Conservation (phyloP, 208 protist species). For the Phytomonas sp. region DNA sequence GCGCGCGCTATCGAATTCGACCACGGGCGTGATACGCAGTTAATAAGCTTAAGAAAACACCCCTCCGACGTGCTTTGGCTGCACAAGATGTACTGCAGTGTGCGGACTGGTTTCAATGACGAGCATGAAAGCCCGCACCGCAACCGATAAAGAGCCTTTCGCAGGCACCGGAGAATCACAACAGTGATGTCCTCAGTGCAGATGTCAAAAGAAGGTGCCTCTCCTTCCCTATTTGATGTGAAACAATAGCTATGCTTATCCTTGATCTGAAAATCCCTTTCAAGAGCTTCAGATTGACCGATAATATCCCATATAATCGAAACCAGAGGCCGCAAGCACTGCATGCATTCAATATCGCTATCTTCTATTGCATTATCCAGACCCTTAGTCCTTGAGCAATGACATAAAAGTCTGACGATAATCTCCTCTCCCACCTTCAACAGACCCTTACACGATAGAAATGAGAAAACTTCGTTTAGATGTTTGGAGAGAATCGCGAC, state of each 20-base stretch:
- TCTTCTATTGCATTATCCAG: background rate
- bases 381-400: background rate
- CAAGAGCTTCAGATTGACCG: background rate
- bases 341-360: background rate
- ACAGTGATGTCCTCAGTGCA: background rate
- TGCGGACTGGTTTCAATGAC: background rate
- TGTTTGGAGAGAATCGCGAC: background rate
- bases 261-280: background rate
- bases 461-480: background rate
- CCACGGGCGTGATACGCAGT: background rate
- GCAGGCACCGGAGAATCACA: background rate
- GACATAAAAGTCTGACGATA: background rate
- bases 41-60: conserved; percentile 1
- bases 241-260: background rate
- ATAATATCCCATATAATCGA: conserved; percentile 1
- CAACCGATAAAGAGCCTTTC: background rate
- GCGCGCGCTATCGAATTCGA: background rate
- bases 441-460: background rate
- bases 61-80: background rate
- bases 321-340: background rate
- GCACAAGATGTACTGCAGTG: background rate
- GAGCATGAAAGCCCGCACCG: background rate
- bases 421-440: background rate
- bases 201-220: background rate
- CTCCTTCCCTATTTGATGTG: background rate